Base-by-base conservation (phyloP, 2,329 filamentous ascomycete species). In the Fusarium falciforme region DNA sequence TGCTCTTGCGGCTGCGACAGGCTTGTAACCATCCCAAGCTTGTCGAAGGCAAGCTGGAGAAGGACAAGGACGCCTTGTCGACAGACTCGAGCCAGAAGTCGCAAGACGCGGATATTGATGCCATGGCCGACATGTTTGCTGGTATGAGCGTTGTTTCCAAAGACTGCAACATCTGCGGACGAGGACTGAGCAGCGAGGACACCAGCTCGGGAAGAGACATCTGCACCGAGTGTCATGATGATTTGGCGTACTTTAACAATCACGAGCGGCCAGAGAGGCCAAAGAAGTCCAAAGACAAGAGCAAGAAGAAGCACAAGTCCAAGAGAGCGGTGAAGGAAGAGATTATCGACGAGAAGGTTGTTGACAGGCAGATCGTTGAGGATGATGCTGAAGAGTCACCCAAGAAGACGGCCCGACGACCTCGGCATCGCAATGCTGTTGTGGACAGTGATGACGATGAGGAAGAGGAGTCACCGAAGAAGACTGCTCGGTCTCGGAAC, bases 11-110 rank as follows among this genome's bases (percentile, higher is more conserved):
- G 42, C 87, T 99, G 69, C 90, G 96, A 68, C 96, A 99, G 82
- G 94, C 95, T 22, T 99, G 96, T 82, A 98, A 99, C 79, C 96
- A 99, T 80, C 95, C 95, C 0, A 92, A 94, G 74, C 87, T 99
- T 54, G 93, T 98, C 14, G 94, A 94, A 74, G 92, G 92, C 72
- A 96, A 97, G 79, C 87, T 98, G 66, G 92, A 92, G 64, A 94
- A 94, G 74, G 96, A 99, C 80, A 94, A 93, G 77, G 96, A 98
- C 78, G 94, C 94, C 3, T 84, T 98, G 64, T 88, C 91, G 1
- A 92, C 91, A 1, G 93, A 90, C 69, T 84, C 85, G 7, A 86
- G 82, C 11, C 87, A 88, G 72, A 87, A 87, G 66, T 85, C 86
- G 58, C 85, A 87, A 20, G 88, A 89, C 12, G 85, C 89, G 25